These are phyloP conservation scores for Syzygium oleosum DNA, from an alignment of 345 rosid species.

Conservation along the genomic window DNA sequence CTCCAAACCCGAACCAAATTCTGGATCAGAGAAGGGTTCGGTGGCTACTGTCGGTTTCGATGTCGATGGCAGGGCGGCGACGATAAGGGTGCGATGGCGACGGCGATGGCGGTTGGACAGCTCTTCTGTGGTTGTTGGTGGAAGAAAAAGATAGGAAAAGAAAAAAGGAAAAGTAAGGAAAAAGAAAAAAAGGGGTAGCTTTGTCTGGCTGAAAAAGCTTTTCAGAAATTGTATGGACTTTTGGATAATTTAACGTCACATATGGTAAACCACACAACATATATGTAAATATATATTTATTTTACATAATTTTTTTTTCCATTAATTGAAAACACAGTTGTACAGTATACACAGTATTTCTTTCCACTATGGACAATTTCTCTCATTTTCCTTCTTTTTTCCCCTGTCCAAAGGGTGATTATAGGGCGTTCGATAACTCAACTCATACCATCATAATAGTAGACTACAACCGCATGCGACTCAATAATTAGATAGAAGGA, in stretches of 20 bases:
- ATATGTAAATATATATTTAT: background rate
- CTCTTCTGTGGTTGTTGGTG: background rate
- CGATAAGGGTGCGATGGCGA: background rate
- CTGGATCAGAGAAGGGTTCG: background rate
- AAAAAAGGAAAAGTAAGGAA: too few species aligned
- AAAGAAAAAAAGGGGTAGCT: background rate
- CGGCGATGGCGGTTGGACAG: background rate
- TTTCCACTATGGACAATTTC: background rate
- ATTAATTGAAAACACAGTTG: background rate
- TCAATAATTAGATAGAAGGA: background rate
- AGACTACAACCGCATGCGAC: background rate
- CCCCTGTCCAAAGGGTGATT: background rate
- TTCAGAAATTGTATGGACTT: background rate
- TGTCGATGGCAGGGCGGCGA: fast-evolving
- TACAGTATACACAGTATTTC: background rate
- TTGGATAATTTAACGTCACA: background rate
- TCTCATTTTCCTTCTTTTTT: background rate
- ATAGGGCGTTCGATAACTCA: background rate
- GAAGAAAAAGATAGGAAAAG: too few species aligned
- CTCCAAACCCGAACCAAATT: background rate
- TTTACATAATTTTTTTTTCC: background rate
- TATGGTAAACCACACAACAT: background rate
- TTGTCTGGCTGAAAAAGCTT: background rate
- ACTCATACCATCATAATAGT: background rate
- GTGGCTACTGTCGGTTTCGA: background rate